These are phyloP conservation scores for Daldinia sp. DNA, from an alignment of 2,329 filamentous ascomycete genomes.

Conservation along the genomic window DNA sequence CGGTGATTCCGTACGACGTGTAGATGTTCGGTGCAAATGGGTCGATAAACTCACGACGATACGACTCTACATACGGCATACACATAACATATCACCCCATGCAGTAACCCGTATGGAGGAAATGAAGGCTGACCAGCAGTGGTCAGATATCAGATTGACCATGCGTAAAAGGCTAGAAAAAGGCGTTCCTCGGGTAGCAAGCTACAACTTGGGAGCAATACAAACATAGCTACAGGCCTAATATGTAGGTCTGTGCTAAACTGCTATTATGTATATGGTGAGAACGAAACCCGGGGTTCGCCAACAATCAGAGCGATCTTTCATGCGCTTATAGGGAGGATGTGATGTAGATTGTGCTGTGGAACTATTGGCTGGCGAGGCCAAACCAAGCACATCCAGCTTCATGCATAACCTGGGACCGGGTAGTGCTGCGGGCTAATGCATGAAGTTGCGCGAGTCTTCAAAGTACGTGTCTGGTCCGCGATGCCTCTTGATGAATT, in stretches of 20 bases:
- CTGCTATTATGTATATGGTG: conserved; percentile 6
- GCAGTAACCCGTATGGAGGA: not conserved
- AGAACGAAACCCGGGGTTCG: not conserved
- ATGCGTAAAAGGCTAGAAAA: not conserved
- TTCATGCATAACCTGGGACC: conserved; percentile 21
- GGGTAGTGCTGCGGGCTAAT: conserved; percentile 11
- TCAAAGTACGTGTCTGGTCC: not conserved
- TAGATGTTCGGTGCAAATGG: not conserved
- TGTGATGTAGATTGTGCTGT: conserved; percentile 3
- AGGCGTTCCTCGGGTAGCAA: not conserved
- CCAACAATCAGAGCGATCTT: conserved; percentile 20
- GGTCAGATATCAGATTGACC: conserved; percentile 11
- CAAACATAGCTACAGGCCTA: not conserved
- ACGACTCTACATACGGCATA: not conserved
- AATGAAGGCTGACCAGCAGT: not conserved
- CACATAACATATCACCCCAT: not conserved
- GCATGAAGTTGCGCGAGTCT: conserved; percentile 28
- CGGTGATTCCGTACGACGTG: not conserved
- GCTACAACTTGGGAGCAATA: conserved; percentile 21
- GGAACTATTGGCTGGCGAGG: conserved; percentile 16
- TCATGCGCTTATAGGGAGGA: conserved; percentile 29
- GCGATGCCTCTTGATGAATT: not conserved
- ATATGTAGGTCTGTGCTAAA: conserved; percentile 12
- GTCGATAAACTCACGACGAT: not conserved
- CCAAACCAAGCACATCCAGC: not conserved